Evolutionary conservation across 257 asterid species (phyloP), one percentile per base, ranked within the genome.

Genomic region (Solanum chilense): DNA sequence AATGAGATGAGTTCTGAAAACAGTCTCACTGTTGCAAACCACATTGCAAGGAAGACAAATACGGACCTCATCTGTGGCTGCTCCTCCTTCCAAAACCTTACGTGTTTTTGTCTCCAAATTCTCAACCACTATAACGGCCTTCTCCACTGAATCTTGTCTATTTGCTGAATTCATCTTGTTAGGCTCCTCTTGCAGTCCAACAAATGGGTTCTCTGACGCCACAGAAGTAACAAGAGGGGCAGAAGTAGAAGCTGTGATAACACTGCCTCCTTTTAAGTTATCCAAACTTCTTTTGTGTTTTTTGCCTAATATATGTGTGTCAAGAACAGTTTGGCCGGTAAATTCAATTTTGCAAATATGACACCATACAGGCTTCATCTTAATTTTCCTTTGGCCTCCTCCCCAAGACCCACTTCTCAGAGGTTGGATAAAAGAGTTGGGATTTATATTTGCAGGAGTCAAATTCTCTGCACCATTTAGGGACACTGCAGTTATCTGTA

Each of bases 1-100:
- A 6, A 93, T 91, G 27, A 96, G 91, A 88, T 96, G 98, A 82
- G 29, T 62, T 20, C 27, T 89, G 86, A 87, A 92, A 64, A 92
- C 99, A 0, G 91, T 91, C 76, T 90, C 93, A 52, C 98, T 94
- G 82, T 93, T 95, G 94, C 99, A 96, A 68, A 96, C 94, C 90
- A 95, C 96, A 37, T 93, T 95, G 83, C 99, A 96, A 16, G 90
- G 39, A 16, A 35, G 64, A 88, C 99, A 96, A 16, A 82, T 69
- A 1, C 91, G 94, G 35, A 94, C 93, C 15, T 92, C 85, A 10
- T 86, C 78, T 76, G 90, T 93, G 25, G 94, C 92, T 13, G 96
- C 96, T 58, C 99, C 99, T 82, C 92, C 96, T 86, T 90, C 93
- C 94, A 96, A 20, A 14, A 96, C 87, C 87, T 92, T 92, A 76